Evolutionary conservation across 768 basidiomycete genomes (phyloP), one percentile per base, ranked within the genome.

Genomic region (Tylopilus vinaceipallidus): DNA sequence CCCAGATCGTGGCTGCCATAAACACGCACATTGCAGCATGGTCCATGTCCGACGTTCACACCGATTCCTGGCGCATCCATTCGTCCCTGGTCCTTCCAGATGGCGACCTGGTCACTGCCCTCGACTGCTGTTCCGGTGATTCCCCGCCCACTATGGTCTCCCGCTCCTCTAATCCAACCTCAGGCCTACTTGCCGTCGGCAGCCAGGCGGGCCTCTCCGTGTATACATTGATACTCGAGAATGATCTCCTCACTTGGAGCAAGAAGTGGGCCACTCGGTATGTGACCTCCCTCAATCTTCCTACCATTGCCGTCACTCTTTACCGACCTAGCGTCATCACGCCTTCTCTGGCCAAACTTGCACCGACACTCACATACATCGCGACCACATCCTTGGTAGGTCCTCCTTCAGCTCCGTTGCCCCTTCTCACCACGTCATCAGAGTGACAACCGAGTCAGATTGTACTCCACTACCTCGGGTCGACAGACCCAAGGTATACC

Each of bases 241-340:
- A 90, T 59, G 88, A 91, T 65, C 77, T 92, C 16, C 87, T 84
- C 14, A 88, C 83, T 0, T 93, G 91, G 91, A 84, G 82, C 13
- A 74, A 75, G 63, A 91, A 91, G 70, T 93, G 91, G 91, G 74
- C 74, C 17, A 68, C 74, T 45, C 59, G 72, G 90, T 91, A 73
- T 44, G 77, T 62, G 38, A 23, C 22, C 36, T 32, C 35, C 17
- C 10, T 22, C 40, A 13, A 48, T 29, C 46, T 35, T 40, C 37
- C 23, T 47, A 42, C 48, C 26, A 35, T 46, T 55, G 47, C 37
- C 49, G 26, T 49, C 46, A 61, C 50, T 50, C 44, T 43, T 37
- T 24, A 44, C 27, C 27, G 60, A 83, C 39, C 20, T 12, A 62
- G 84, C 44, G 73, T 77, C 17, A 63, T 73, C 34, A 68, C 77